A percentile compares a stretch with the other conserved stretches of the same genome.
These are phyloP conservation scores for Kockovaella imperatae DNA, from an alignment of 768 basidiomycete species.

Conservation along the genomic window DNA sequence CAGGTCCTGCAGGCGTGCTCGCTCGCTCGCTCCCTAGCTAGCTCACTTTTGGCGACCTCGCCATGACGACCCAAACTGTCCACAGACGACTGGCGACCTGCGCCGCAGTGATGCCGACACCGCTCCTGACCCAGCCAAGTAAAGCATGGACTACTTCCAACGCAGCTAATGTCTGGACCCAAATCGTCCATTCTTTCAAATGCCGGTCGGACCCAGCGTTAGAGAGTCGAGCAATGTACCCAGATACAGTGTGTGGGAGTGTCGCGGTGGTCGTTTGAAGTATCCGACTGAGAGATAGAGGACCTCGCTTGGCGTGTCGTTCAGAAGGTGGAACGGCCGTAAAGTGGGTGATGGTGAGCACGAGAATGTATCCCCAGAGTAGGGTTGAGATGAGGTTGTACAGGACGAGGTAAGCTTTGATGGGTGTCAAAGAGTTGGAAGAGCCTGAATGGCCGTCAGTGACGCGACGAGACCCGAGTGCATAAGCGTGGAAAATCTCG, in stretches of 20 bases:
- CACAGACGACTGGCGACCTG: constrained; percentile 77
- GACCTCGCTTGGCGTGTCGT: constrained; percentile 42
- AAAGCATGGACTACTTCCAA: constrained; percentile 77
- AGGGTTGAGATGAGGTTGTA: constrained; percentile 71
- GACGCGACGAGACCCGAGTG: too few species aligned
- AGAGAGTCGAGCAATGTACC: too few species aligned
- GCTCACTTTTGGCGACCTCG: constrained; percentile 58
- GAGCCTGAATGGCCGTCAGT: too few species aligned
- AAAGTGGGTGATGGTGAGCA: constrained; percentile 48
- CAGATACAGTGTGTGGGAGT: constrained; percentile 24
- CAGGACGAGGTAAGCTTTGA: constrained; percentile 56
- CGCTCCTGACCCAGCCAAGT: constrained; percentile 70
- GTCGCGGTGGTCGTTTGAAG: constrained; percentile 1
- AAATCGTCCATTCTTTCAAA: constrained; percentile 56
- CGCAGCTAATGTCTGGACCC: constrained; percentile 74
- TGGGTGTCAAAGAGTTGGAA: constrained; percentile 17
- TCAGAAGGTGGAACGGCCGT: constrained; percentile 33
- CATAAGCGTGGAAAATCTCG: too few species aligned
- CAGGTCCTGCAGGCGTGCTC: neutral
- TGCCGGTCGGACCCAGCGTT: too few species aligned
- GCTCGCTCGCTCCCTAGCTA: neutral
- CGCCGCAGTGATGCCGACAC: constrained; percentile 62
- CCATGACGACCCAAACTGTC: constrained; percentile 75
- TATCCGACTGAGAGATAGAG: constrained; percentile 42
- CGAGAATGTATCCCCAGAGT: constrained; percentile 69